These are phyloP conservation scores for Naganishia cerealis DNA, from an alignment of 1,284 basidiomycete genomes.

Conservation along the genomic window DNA sequence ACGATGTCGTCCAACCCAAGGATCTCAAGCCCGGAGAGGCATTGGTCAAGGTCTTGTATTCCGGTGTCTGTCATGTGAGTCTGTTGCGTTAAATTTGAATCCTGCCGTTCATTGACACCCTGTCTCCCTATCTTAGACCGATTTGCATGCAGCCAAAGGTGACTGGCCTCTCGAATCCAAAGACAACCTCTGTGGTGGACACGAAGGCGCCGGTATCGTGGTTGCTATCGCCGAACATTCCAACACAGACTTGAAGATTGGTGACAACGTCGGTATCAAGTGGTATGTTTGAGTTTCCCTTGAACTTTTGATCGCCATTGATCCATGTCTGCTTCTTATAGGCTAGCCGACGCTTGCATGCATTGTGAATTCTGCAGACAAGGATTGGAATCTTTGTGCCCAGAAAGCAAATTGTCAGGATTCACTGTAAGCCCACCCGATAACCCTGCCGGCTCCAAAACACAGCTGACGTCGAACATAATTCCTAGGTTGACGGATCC, in stretches of 20 bases:
- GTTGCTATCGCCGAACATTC: slow-evolving; percentile 76
- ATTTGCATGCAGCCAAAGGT: slow-evolving; percentile 65
- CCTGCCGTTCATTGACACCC: neutral
- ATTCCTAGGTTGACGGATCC: slow-evolving; percentile 65
- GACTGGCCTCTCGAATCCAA: slow-evolving; percentile 69
- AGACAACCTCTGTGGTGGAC: slow-evolving; percentile 61
- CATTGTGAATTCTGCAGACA: slow-evolving; percentile 74
- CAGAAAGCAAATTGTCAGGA: slow-evolving; percentile 64
- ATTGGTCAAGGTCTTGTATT: slow-evolving; percentile 73
- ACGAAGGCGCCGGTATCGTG: slow-evolving; percentile 71
- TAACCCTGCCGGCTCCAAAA: neutral
- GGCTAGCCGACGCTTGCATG: slow-evolving; percentile 70
- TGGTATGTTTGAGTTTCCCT: slow-evolving; percentile 12
- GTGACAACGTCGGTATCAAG: slow-evolving; percentile 83
- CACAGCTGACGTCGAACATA: neutral
- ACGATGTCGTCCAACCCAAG: slow-evolving; percentile 62
- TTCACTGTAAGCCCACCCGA: slow-evolving; percentile 57
- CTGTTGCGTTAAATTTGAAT: neutral
- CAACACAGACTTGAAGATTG: slow-evolving; percentile 61
- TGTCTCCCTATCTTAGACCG: slow-evolving; percentile 66
- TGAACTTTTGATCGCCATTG: neutral
- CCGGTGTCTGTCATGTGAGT: slow-evolving; percentile 57
- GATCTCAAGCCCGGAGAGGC: slow-evolving; percentile 77
- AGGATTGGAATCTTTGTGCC: slow-evolving; percentile 61
- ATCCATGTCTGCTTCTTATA: slow-evolving; percentile 44